These are phyloP conservation scores for Quaeritorhiza haematococci DNA, from an alignment of 371 early-diverging fungal species.

Conservation along the genomic window DNA sequence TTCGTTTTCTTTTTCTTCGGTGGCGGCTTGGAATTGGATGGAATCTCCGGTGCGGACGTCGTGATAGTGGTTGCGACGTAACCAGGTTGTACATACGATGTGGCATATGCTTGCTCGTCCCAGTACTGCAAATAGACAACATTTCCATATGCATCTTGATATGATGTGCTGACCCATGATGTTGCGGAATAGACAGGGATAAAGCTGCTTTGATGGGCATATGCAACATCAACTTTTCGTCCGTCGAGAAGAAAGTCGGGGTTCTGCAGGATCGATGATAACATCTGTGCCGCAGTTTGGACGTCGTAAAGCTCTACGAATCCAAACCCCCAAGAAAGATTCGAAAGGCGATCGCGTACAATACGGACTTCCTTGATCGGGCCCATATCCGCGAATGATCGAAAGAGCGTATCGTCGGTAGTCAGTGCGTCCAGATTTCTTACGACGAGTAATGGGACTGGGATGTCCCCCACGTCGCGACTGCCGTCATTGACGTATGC, in stretches of 20 bases:
- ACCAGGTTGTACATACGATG: background rate
- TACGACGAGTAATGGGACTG: conserved; percentile 39
- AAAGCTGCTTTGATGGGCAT: conserved; percentile 47
- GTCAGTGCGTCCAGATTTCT: conserved; percentile 51
- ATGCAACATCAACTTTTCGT: conserved; percentile 30
- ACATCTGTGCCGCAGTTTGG: conserved; percentile 17
- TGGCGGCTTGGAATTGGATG: background rate
- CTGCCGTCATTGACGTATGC: conserved; percentile 44
- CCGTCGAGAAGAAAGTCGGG: conserved; percentile 31
- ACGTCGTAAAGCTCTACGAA: conserved; percentile 47
- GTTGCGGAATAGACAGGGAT: conserved; percentile 46
- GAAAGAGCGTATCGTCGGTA: conserved; percentile 40
- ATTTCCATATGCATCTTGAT: conserved; percentile 23
- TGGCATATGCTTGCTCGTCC: conserved; percentile 46
- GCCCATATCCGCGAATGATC: background rate
- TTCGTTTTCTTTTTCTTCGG: background rate
- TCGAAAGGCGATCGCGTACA: conserved; percentile 51
- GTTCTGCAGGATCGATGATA: background rate
- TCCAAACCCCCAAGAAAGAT: conserved; percentile 53
- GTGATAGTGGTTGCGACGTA: background rate
- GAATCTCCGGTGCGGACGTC: background rate
- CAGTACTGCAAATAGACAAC: conserved; percentile 35
- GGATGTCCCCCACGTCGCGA: conserved; percentile 36
- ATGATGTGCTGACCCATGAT: conserved; percentile 35
- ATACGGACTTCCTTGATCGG: conserved; percentile 26